phyloP scores from a whole-genome alignment of 73 alveolate genomes.

The Urostyla sp. region DNA sequence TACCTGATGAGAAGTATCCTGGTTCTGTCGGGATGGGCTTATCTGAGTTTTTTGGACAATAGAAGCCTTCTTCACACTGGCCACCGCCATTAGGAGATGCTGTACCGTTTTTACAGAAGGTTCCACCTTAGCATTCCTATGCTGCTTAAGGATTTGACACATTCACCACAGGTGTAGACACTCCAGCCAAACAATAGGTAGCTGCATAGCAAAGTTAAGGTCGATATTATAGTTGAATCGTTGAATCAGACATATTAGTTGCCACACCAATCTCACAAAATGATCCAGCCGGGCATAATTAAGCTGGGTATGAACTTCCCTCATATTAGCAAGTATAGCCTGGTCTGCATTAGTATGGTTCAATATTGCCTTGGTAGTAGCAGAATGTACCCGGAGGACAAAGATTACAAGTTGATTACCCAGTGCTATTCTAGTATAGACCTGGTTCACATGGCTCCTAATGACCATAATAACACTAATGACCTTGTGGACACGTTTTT shows the following conservation, averaged over 20 bases:
- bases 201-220: conserved; percentile 80
- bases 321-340: conserved; percentile 79
- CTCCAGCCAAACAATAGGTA: conserved; percentile 79
- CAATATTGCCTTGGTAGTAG: conserved; percentile 29
- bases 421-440: conserved; percentile 40
- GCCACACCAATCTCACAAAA: conserved; percentile 61
- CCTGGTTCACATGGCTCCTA: conserved; percentile 82
- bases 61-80: conserved; percentile 77
- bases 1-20: conserved; percentile 72
- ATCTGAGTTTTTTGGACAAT: conserved; percentile 75
- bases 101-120: conserved; percentile 82
- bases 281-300: conserved; percentile 89
- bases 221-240: conserved; percentile 36
- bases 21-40: conserved; percentile 73
- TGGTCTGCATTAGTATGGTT: conserved; percentile 78
- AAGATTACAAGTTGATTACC: conserved; percentile 44
- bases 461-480: conserved; percentile 52
- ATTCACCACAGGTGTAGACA: conserved; percentile 71
- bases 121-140: conserved; percentile 82
- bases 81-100: conserved; percentile 76
- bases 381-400: conserved; percentile 84
- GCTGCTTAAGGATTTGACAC: conserved; percentile 73
- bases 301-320: conserved; percentile 74
- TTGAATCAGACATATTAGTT: conserved; percentile 34
- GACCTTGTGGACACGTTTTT: conserved; percentile 55